Base-by-base conservation (phyloP, 202 grass and related monocot genomes). In the Eragrostis tef region DNA sequence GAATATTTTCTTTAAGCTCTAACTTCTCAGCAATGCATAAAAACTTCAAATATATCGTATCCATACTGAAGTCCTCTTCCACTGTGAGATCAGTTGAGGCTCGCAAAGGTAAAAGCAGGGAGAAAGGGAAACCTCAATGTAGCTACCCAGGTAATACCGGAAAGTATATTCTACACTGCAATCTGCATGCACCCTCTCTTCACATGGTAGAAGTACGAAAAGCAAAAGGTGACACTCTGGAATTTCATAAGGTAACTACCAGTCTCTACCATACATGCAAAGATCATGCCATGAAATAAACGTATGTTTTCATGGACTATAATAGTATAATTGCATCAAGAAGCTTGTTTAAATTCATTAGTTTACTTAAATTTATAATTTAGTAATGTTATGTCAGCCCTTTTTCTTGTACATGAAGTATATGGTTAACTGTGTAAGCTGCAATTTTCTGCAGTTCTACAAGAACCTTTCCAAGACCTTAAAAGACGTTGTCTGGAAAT, bases 51-150 rank as follows among this genome's bases (percentile, higher is more conserved):
- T 50, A 70, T 1, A 31, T 68, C 8, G 34, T 72, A 61, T 14
- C 43, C 44, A 61, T 74, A 11, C 75, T 84, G 29, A 86, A 29
- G 12, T 77, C 43, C 3, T 47, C 11, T 72, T 56, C 50, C 36
- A 44, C 60, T 58, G 17, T 69, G 75, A 87, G 9, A 79, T 14
- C 70, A 94, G 92, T 79, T 94, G 82, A 91, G 81, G 71, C 81
- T 94, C 10, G 81, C 80, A 89, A 94, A 81, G 17, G 73, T 86
- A 15, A 91, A 91, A 80, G 92, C 89, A 22, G 92, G 92, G 17
- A 91, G 92, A 79, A 94, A 94, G 76, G 92, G 92, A 62, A 94
- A 94, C 60, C 92, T 94, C 65, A 94, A 86, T 77, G 84, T 94
- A 64, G 89, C 92, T 58, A 89, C 92, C 20, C 70, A 94, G 92